Evolutionary conservation across 768 basidiomycete genomes (phyloP).

Genomic region (Gloeophyllum trabeum): DNA sequence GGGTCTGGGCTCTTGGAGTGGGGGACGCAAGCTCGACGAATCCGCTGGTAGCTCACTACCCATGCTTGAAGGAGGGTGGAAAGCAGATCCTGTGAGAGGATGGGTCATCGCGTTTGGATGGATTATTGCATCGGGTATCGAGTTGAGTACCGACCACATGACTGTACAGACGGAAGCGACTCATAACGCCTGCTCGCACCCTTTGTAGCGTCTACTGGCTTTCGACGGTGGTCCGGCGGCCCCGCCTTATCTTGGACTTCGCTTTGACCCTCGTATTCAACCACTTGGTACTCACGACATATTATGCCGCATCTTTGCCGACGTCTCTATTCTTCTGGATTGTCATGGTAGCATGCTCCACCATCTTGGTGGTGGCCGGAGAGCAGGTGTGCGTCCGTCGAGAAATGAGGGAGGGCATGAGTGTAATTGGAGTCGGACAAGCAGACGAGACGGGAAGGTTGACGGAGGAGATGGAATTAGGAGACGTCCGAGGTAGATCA

Average conservation of each 20-base stretch:
- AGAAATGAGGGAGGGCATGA: conserved; percentile 82
- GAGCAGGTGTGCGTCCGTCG: conserved; percentile 88
- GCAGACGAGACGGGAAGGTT: no score
- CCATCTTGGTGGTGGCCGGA: conserved; percentile 67
- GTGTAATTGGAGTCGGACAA: no score
- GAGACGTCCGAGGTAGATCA: no score
- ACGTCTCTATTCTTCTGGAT: conserved; percentile 92
- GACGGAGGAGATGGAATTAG: no score
- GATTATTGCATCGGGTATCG: conserved; percentile 70
- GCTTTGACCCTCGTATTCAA: conserved; percentile 83
- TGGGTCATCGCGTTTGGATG: conserved; percentile 90
- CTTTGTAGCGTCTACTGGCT: conserved; percentile 59
- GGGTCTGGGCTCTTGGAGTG: conserved; percentile 69
- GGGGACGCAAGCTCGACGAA: conserved; percentile 63
- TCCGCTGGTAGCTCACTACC: no score
- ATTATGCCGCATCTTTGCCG: conserved; percentile 75
- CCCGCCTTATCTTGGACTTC: conserved; percentile 93
- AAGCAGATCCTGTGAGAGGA: conserved; percentile 68
- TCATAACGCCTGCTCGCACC: not conserved
- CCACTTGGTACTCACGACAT: conserved; percentile 89
- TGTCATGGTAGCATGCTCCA: conserved; percentile 57
- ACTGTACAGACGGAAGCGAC: no score
- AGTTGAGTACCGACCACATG: no score
- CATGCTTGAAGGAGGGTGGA: conserved; percentile 44
- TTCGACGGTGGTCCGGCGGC: conserved; percentile 79